Evolutionary conservation across 2,329 filamentous ascomycete genomes (phyloP).

Genomic region (Arthrobotrys conoides): DNA sequence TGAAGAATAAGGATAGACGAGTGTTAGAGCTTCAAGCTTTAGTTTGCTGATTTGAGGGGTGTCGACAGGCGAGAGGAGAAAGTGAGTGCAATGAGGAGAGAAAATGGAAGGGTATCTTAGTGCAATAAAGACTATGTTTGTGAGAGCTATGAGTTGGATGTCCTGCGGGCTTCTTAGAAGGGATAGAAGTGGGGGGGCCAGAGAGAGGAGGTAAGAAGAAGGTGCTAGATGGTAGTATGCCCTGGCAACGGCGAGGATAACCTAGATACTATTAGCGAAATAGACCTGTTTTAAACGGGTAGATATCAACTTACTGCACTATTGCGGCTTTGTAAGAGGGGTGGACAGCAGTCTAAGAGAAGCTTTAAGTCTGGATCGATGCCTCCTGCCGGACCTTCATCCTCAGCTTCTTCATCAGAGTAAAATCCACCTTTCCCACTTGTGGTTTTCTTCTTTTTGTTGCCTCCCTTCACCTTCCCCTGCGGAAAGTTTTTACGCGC

Average conservation of each 20-base stretch:
- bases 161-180: constrained; percentile 87
- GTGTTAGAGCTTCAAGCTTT: constrained; percentile 89
- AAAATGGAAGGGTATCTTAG: constrained; percentile 83
- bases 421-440: constrained; percentile 80
- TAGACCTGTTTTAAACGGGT: background rate
- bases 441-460: constrained; percentile 67
- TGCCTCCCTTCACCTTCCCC: constrained; percentile 72
- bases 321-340: constrained; percentile 92
- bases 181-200: constrained; percentile 87
- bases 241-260: constrained; percentile 87
- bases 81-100: constrained; percentile 88
- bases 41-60: constrained; percentile 86
- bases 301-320: constrained; percentile 74
- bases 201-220: constrained; percentile 78
- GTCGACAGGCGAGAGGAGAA: constrained; percentile 86
- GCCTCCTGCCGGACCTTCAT: constrained; percentile 68
- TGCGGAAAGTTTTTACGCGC: constrained; percentile 88
- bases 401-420: constrained; percentile 72
- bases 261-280: constrained; percentile 58
- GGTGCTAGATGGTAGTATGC: constrained; percentile 89
- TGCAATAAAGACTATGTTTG: constrained; percentile 95
- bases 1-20: constrained; percentile 88
- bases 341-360: constrained; percentile 82
- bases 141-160: constrained; percentile 88
- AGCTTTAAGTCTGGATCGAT: constrained; percentile 87